Percentiles rank a stretch among this genome's conserved stretches.
Conservation (phyloP, 2,329 filamentous ascomycete genomes). For the Mollisiaceae sp. region DNA sequence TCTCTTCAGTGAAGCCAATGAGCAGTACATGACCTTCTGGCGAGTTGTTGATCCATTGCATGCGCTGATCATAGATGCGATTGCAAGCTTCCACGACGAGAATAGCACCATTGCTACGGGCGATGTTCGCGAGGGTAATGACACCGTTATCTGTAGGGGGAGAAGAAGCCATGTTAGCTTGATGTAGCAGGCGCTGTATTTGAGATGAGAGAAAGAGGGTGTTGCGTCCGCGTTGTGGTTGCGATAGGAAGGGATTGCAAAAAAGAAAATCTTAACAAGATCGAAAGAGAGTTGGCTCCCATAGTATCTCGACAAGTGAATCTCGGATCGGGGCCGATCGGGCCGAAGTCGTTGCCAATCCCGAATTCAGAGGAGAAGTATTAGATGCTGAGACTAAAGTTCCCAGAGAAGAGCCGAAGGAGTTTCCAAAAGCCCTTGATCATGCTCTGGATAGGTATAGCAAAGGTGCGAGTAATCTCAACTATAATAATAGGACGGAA, state of each 20-base stretch:
- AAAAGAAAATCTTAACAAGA: neutral
- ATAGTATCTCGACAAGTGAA: neutral
- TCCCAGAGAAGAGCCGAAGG: too few species aligned
- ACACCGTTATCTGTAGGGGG: too few species aligned
- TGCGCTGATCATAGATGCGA: neutral
- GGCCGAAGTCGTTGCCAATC: neutral
- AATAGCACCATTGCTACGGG: too few species aligned
- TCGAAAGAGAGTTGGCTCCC: neutral
- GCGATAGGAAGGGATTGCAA: neutral
- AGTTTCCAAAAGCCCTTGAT: too few species aligned
- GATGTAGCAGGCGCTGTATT: neutral
- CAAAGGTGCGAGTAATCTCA: too few species aligned
- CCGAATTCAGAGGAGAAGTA: neutral
- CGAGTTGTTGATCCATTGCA: neutral
- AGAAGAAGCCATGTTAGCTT: neutral
- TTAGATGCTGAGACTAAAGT: too few species aligned
- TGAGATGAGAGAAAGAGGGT: neutral
- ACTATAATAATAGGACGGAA: too few species aligned
- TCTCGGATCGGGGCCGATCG: neutral
- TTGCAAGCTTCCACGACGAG: neutral
- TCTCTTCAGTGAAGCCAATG: neutral
- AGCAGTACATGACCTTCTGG: neutral
- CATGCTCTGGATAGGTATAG: too few species aligned
- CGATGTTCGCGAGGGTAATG: too few species aligned
- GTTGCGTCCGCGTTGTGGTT: too few species aligned